These are phyloP conservation scores for Acer saccharum DNA, from an alignment of 345 rosid species.

Conservation along the genomic window DNA sequence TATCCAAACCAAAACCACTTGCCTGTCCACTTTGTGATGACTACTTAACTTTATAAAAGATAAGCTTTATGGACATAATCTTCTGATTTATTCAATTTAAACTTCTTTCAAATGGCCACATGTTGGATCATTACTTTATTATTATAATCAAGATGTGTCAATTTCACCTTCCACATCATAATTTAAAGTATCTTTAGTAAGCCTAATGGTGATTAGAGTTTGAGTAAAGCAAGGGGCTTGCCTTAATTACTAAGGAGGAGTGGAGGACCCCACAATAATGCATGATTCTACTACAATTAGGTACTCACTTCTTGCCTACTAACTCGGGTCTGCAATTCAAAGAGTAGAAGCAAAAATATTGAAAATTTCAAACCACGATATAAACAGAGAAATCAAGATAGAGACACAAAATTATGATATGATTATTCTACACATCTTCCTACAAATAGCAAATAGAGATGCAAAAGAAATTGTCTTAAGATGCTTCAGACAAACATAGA, in stretches of 20 bases:
- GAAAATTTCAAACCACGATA: constrained; percentile 3
- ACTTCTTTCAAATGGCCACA: constrained; percentile 19
- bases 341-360: constrained; percentile 11
- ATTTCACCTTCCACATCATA: constrained; percentile 31
- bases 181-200: constrained; percentile 25
- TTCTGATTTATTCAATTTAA: constrained; percentile 14
- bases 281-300: constrained; percentile 27
- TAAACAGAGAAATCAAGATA: constrained; percentile 8
- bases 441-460: constrained; percentile 3
- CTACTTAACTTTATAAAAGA: constrained; percentile 27
- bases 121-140: constrained; percentile 30
- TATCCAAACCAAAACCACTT: constrained; percentile 30
- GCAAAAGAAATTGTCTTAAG: neutral
- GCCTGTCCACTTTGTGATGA: constrained; percentile 25
- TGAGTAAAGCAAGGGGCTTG: constrained; percentile 32
- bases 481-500: constrained; percentile 14
- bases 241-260: constrained; percentile 26
- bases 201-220: constrained; percentile 42
- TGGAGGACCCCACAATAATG: constrained; percentile 27
- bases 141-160: constrained; percentile 24
- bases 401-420: constrained; percentile 13
- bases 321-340: constrained; percentile 20
- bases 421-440: constrained; percentile 5
- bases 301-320: constrained; percentile 26
- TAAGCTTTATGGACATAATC: constrained; percentile 20